These are phyloP conservation scores for Daldinia grandis DNA, from an alignment of 495 filamentous ascomycete genomes.

Conservation along the genomic window DNA sequence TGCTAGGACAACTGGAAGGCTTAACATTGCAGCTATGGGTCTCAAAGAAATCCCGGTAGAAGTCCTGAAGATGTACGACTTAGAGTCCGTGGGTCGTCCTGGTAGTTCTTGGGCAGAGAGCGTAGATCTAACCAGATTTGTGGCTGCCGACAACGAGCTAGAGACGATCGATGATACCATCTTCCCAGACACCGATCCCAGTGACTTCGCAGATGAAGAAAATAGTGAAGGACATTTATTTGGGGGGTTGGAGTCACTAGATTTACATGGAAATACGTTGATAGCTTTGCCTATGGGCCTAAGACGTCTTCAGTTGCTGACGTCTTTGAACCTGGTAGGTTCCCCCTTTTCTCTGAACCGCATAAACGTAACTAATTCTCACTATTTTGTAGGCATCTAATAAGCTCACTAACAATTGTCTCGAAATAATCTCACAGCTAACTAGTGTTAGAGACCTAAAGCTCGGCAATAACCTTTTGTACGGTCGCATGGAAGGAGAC, in stretches of 20 bases:
- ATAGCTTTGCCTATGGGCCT: conserved; percentile 76
- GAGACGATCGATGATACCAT: conserved; percentile 72
- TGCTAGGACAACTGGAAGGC: conserved; percentile 79
- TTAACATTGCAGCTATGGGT: conserved; percentile 90
- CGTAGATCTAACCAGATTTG: conserved; percentile 88
- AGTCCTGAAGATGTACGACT: conserved; percentile 90
- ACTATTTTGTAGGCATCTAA: conserved; percentile 72
- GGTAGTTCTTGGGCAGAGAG: conserved; percentile 86
- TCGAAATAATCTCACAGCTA: conserved; percentile 78
- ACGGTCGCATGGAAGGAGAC: conserved; percentile 65
- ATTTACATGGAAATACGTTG: conserved; percentile 86
- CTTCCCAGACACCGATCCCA: conserved; percentile 76
- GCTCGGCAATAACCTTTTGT: conserved; percentile 78
- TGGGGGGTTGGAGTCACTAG: conserved; percentile 80
- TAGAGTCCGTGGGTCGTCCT: conserved; percentile 61
- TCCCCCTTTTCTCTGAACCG: not conserved
- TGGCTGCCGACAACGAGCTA: conserved; percentile 93
- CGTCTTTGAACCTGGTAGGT: conserved; percentile 79
- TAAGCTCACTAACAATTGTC: conserved; percentile 70
- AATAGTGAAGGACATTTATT: conserved; percentile 77
- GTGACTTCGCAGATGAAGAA: conserved; percentile 64
- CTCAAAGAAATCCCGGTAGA: conserved; percentile 82
- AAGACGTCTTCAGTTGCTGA: conserved; percentile 73
- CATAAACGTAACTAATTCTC: conserved; percentile 9
- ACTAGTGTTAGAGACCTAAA: conserved; percentile 77